Base-by-base conservation (phyloP, 2,329 filamentous ascomycete species). In the Epichloe scottii region DNA sequence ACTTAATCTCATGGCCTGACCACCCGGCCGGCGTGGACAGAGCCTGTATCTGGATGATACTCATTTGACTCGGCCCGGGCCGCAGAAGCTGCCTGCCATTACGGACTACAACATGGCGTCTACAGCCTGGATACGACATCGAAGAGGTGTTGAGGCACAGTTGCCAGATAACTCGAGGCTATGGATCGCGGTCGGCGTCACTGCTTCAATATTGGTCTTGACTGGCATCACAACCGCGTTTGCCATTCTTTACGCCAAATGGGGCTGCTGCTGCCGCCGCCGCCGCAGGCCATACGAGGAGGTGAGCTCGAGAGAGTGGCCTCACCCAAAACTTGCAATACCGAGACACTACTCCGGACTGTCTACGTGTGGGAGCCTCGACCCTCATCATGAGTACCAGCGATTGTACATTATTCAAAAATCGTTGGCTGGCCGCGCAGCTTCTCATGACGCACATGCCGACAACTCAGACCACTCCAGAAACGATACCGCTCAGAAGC, bases 401-500 rank as follows among this genome's bases (percentile, higher is more conserved):
- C 62, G 71, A 12, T 56, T 59, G 33, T 62, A 59, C 44, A 70
- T 73, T 57, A 73, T 74, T 52, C 65, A 66, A 48, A 74, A 74
- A 57, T 72, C 70, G 2, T 59, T 74, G 8, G 63, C 66, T 51
- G 61, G 59, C 38, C 63, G 64, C 21, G 43, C 58, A 4, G 60
- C 62, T 12, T 60, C 59, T 21, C 42, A 49, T 5, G 46, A 51
- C 12, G 6, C 11, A 17, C 30, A 34, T 30, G 26, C 8, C 8
- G 26, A 30, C 1, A 30, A 30, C 8, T 30, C 26, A 10, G 26
- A 30, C 8, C 37, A 19, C 11, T 10, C 34, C 38, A 1, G 23
- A 17, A 17, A 34, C 15, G 23, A 23, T 17, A 4, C 19, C 26
- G 23, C 42, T 23, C 39, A 15, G 11, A 41, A 23, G n/a, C 47